Conservation (phyloP, 495 filamentous ascomycete species). For the Rusavskia elegans region DNA sequence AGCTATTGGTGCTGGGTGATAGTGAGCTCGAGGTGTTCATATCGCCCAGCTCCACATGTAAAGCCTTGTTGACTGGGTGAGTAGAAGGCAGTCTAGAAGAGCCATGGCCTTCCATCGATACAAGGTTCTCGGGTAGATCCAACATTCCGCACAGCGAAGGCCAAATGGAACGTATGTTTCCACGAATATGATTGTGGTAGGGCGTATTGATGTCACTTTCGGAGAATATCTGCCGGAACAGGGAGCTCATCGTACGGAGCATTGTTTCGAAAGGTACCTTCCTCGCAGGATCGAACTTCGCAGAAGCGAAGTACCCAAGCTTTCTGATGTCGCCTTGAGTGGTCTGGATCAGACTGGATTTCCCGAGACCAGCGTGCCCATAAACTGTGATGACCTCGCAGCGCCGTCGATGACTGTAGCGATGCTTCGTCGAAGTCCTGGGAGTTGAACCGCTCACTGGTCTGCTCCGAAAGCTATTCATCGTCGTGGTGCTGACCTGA, state of each 20-base stretch:
- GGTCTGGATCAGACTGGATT: conserved; percentile 67
- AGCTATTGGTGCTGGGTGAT: conserved; percentile 12
- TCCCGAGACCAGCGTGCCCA: conserved; percentile 65
- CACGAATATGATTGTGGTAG: conserved; percentile 61
- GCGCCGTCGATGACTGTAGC: conserved; percentile 46
- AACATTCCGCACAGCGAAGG: conserved; percentile 58
- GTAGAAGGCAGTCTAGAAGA: neutral
- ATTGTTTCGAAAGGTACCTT: conserved; percentile 72
- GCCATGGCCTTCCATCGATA: conserved; percentile 14
- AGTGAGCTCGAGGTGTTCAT: neutral
- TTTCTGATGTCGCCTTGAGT: conserved; percentile 58
- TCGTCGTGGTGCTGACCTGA: conserved; percentile 1
- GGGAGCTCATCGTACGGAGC: conserved; percentile 58
- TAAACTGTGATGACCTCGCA: conserved; percentile 69
- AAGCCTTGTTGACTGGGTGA: neutral
- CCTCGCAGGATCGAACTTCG: conserved; percentile 72
- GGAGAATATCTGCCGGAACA: conserved; percentile 83
- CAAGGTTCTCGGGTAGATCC: conserved; percentile 61
- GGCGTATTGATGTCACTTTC: conserved; percentile 72
- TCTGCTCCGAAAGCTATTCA: conserved; percentile 1
- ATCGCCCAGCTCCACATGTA: neutral
- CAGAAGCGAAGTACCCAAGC: conserved; percentile 63
- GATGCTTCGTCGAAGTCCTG: conserved; percentile 31
- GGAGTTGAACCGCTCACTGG: conserved; percentile 8
- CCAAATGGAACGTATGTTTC: conserved; percentile 64